phyloP scores from a whole-genome alignment of 495 filamentous ascomycete genomes.

The Lasiosphaeria hispida region DNA sequence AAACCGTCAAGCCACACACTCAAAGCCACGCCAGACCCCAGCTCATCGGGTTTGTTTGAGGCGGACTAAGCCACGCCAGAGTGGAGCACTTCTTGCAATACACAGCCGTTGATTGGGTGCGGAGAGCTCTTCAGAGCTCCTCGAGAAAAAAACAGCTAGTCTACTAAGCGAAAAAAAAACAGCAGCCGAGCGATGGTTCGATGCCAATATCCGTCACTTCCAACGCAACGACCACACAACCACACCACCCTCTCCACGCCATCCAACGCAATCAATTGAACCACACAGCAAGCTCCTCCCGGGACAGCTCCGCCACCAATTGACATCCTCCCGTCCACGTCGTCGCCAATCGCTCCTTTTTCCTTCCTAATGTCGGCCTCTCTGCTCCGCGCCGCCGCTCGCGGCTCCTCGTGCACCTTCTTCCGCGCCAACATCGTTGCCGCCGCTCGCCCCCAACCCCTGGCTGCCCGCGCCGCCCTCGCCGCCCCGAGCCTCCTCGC shows the following conservation, averaged over 20 bases:
- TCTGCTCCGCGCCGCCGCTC: conserved; percentile 67
- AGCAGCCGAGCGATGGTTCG: conserved; percentile 31
- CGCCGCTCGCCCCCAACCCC: conserved; percentile 53
- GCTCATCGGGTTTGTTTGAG: too few species aligned
- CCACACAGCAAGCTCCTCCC: conserved; percentile 16
- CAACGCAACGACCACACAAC: conserved; percentile 5
- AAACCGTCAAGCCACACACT: background rate
- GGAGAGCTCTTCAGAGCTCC: conserved; percentile 15
- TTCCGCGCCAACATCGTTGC: conserved; percentile 59
- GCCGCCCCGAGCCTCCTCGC: conserved; percentile 34
- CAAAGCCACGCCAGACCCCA: background rate
- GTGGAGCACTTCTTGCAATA: conserved; percentile 5
- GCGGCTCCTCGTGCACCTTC: conserved; percentile 64
- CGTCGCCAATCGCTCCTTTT: conserved; percentile 15
- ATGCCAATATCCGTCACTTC: conserved; percentile 29
- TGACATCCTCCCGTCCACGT: conserved; percentile 20
- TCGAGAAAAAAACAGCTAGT: conserved; percentile 17
- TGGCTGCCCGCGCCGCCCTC: conserved; percentile 39
- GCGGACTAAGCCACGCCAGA: background rate
- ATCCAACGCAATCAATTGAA: conserved; percentile 22
- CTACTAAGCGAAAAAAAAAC: conserved; percentile 25
- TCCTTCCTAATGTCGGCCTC: conserved; percentile 55
- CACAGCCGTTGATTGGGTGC: conserved; percentile 12
- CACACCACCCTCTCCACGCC: conserved; percentile 2
- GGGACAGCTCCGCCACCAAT: conserved; percentile 23